Conservation (phyloP, 148 eudicot genomes). For the Rhododendron williamsianum region DNA sequence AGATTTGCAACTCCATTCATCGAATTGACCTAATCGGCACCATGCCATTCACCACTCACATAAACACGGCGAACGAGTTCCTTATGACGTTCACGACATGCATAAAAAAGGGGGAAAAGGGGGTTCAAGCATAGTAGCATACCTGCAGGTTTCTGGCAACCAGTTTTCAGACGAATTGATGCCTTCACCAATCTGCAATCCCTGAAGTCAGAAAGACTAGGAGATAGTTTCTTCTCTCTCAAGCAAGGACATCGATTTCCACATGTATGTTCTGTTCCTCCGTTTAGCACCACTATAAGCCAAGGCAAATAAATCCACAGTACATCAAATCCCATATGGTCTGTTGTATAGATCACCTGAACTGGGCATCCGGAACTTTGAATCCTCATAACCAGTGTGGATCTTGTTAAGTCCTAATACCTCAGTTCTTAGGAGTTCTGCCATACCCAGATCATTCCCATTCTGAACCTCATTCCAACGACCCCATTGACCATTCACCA, state of each 20-base stretch:
- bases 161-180: neutral
- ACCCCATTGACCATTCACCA: conserved; percentile 73
- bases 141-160: conserved; percentile 7
- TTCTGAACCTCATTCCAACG: conserved; percentile 47
- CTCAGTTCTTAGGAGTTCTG: conserved; percentile 53
- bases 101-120: neutral
- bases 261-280: conserved; percentile 8
- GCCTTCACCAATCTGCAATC: neutral
- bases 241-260: neutral
- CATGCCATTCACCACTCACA: neutral
- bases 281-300: neutral
- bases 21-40: neutral
- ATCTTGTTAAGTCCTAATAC: conserved; percentile 37
- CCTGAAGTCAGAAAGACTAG: conserved; percentile 10
- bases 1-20: neutral
- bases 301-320: conserved; percentile 7
- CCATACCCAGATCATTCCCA: conserved; percentile 41
- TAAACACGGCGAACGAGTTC: neutral
- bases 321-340: conserved; percentile 43
- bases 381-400: conserved; percentile 45
- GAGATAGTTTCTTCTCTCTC: conserved; percentile 10
- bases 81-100: neutral
- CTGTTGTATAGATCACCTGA: conserved; percentile 50
- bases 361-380: conserved; percentile 48
- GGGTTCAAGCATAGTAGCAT: neutral